Conservation (phyloP, 2,329 filamentous ascomycete species). For the Allantophomopsis cytisporea region DNA sequence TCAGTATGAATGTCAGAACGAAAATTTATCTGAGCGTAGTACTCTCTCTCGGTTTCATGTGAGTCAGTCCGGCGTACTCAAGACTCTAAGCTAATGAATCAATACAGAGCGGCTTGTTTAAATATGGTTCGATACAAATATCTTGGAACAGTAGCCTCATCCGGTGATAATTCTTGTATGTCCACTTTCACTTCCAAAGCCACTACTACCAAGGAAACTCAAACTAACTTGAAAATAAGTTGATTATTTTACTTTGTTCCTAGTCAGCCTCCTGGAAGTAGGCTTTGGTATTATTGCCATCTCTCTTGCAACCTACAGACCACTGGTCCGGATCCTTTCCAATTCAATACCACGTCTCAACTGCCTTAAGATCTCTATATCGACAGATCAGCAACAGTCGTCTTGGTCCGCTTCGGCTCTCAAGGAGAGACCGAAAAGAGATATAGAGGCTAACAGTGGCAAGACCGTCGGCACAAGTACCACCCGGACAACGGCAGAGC, state of each 20-base stretch:
- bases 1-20: not conserved
- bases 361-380: no score
- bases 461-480: no score
- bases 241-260: not conserved
- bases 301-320: constrained; percentile 1
- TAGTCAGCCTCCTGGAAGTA: constrained; percentile 1
- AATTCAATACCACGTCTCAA: not conserved
- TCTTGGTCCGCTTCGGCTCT: no score
- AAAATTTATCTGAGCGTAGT: constrained; percentile 1
- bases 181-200: not conserved
- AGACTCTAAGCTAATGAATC: no score
- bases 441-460: no score
- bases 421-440: no score
- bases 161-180: constrained; percentile 1
- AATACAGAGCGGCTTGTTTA: not conserved
- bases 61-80: no score
- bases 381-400: no score
- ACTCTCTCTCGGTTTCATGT: constrained; percentile 1
- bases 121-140: constrained; percentile 1
- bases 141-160: not conserved
- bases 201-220: no score
- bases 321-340: not conserved
- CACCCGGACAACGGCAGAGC: no score
- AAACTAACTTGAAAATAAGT: no score
- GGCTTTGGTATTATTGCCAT: constrained; percentile 1